Evolutionary conservation across 2,329 filamentous ascomycete species (phyloP), one percentile per base, ranked within the genome.

Genomic region (Pseudonectria buxi): DNA sequence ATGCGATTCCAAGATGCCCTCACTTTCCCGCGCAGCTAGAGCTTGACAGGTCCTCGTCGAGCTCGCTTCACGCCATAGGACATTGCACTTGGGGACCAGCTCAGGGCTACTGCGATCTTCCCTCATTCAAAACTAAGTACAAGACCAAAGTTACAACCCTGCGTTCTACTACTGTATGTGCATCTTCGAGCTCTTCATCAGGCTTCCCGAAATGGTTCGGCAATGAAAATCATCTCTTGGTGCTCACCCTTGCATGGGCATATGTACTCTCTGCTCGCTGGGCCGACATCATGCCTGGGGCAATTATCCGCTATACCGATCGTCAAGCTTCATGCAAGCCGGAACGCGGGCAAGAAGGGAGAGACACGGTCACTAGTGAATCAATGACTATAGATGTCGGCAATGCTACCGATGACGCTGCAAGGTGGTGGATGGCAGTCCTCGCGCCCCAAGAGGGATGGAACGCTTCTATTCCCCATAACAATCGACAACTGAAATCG

Each of bases 231-330:
- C 30, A 33, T 26, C 24, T 25, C n/a, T 24, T 33, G 18, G 32
- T 44, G 14, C 37, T 47, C 4, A 41, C 39, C 13, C 43, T 47
- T 7, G 45, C 38, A 28, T 47, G 31, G 40, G 38, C 36, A 3
- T 42, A 44, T 40, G 35, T 34, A 30, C 28, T 42, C 7, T 41
- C 35, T 24, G 45, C 43, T 12, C 36, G 40, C 29, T 46, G 36
- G 40, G 26, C 38, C n/a, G 40, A 46, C 9, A 26, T 44, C 3
- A 42, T 46, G 4, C 12, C 18, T 6, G 6, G 24, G 10, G 35
- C 37, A 12, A 18, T 33, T 22, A 14, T 36, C 2, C 9, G 40
- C 22, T 43, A 43, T 18, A 43, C 41, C 3, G n/a, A 28, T 3
- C 37, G 30, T 6, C 27, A 36, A 7, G 35, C 35, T 5, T 12